A percentile compares a stretch with the other conserved stretches of the same genome.
phyloP scores from a whole-genome alignment of 305 asterid species.

The Solanum hybrid region DNA sequence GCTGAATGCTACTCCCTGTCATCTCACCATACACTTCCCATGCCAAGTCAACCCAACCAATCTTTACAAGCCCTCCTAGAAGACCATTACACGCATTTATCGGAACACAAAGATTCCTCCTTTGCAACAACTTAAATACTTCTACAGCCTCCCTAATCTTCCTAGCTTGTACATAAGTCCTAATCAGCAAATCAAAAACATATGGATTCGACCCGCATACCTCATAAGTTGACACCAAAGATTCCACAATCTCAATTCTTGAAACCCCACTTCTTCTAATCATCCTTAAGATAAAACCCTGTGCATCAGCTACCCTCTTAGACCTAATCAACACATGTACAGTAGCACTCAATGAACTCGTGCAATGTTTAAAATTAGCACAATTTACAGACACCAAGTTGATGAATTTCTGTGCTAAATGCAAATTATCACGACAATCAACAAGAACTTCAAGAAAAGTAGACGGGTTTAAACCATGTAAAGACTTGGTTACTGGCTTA shows the following conservation, averaged over 20 bases:
- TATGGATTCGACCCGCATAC: slow-evolving; percentile 34
- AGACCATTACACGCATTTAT: slow-evolving; percentile 66
- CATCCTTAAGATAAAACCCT: slow-evolving; percentile 59
- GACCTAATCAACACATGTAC: slow-evolving; percentile 43
- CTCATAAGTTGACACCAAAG: slow-evolving; percentile 31
- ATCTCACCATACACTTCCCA: slow-evolving; percentile 44
- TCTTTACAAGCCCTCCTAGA: slow-evolving; percentile 61
- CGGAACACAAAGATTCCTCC: slow-evolving; percentile 34
- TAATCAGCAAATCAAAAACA: slow-evolving; percentile 53
- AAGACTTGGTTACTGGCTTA: slow-evolving; percentile 27
- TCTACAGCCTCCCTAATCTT: slow-evolving; percentile 74
- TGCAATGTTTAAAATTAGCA: slow-evolving; percentile 58
- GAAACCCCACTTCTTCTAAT: slow-evolving; percentile 59
- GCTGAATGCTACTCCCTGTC: slow-evolving; percentile 26
- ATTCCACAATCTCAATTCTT: slow-evolving; percentile 42
- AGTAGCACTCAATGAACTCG: slow-evolving; percentile 49
- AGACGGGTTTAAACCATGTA: slow-evolving; percentile 37
- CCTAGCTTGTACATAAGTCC: slow-evolving; percentile 80
- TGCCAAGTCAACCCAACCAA: slow-evolving; percentile 70
- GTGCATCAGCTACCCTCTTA: slow-evolving; percentile 56
- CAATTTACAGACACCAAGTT: slow-evolving; percentile 33
- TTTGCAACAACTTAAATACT: slow-evolving; percentile 35
- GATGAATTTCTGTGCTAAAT: slow-evolving; percentile 36
- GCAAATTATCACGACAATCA: slow-evolving; percentile 42
- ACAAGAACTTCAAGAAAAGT: slow-evolving; percentile 35